phyloP scores from a whole-genome alignment of 2,329 filamentous ascomycete species.

The Bipolaris bicolor region DNA sequence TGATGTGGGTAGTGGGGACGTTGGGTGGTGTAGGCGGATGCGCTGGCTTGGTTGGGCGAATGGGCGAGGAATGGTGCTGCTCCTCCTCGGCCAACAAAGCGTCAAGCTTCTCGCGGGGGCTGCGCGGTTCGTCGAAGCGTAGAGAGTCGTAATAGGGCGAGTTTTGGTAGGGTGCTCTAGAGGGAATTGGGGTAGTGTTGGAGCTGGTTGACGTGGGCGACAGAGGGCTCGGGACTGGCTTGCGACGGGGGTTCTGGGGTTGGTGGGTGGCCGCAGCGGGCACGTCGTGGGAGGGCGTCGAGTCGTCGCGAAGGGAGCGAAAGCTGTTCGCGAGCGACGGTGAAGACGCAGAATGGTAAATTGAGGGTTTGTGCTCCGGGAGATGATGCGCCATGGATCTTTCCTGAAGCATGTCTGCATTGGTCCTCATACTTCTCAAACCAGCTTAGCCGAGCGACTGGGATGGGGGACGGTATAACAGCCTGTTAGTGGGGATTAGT shows the following conservation, averaged over 20 bases:
- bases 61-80: conserved; percentile 23
- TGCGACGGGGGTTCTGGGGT: conserved; percentile 24
- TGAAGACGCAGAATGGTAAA: conserved; percentile 16
- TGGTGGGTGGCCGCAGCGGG: conserved; percentile 26
- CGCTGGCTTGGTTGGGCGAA: conserved; percentile 22
- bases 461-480: conserved; percentile 23
- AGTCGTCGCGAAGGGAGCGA: conserved; percentile 38
- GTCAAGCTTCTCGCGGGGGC: conserved; percentile 49
- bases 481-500: conserved; percentile 17
- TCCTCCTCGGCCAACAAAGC: conserved; percentile 46
- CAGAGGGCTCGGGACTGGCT: conserved; percentile 38
- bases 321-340: conserved; percentile 41
- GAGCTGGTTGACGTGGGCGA: conserved; percentile 19
- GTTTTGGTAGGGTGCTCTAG: conserved; percentile 19
- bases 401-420: conserved; percentile 40
- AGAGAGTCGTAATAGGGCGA: conserved; percentile 39
- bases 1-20: conserved; percentile 21
- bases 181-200: conserved; percentile 11
- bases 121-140: conserved; percentile 47
- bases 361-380: conserved; percentile 19
- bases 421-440: conserved; percentile 38
- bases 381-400: conserved; percentile 12
- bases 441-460: conserved; percentile 34
- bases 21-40: conserved; percentile 16
- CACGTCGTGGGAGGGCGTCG: conserved; percentile 29